Evolutionary conservation across 1,284 basidiomycete species (phyloP).

Genomic region (Fomitopsis pinicola): DNA sequence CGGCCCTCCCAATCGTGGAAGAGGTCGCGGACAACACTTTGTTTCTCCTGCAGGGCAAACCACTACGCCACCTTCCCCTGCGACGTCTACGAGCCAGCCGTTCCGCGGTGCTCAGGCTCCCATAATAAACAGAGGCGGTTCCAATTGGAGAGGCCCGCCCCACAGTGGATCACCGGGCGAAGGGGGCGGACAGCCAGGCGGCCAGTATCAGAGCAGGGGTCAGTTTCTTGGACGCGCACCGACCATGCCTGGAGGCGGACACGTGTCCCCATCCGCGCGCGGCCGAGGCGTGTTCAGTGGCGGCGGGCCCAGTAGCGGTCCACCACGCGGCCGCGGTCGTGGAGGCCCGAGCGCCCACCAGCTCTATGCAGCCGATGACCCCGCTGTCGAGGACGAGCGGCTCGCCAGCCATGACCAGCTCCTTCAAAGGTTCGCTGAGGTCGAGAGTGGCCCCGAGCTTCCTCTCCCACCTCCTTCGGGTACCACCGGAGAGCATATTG

Average conservation of each 20-base stretch:
- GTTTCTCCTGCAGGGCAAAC: too few relatives aligned
- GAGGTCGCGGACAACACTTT: too few relatives aligned
- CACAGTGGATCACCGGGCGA: not conserved
- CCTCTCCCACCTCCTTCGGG: constrained; percentile 68
- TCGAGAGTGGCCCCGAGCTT: constrained; percentile 34
- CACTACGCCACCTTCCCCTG: too few relatives aligned
- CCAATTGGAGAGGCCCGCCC: not conserved
- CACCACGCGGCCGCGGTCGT: not conserved
- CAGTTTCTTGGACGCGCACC: not conserved
- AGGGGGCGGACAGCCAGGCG: too few relatives aligned
- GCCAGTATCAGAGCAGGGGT: not conserved
- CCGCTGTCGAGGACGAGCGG: constrained; percentile 39
- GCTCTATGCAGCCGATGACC: constrained; percentile 32
- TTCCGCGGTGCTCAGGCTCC: too few relatives aligned
- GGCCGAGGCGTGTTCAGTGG: not conserved
- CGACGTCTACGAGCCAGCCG: too few relatives aligned
- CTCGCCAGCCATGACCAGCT: constrained; percentile 38
- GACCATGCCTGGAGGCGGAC: not conserved
- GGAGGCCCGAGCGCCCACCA: not conserved
- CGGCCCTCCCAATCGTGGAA: too few relatives aligned
- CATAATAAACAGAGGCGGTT: too few relatives aligned
- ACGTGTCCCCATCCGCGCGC: not conserved
- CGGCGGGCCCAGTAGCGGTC: not conserved
- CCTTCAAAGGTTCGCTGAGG: constrained; percentile 39
- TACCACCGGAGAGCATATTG: constrained; percentile 46